Evolutionary conservation across 1,284 basidiomycete genomes (phyloP).

Genomic region (Baeospora myosura): DNA sequence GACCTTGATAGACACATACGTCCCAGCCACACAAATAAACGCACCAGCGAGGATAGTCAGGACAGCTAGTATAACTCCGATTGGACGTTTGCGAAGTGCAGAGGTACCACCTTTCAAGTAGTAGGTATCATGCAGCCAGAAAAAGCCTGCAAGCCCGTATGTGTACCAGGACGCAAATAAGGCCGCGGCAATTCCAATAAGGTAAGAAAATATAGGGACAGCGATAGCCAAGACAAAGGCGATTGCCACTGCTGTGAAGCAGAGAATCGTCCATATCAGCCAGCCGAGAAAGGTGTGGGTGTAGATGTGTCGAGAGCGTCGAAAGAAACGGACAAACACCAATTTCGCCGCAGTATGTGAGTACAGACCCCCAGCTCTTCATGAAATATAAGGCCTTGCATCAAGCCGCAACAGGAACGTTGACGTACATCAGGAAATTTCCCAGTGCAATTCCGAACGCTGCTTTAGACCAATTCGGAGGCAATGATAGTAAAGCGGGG

Average conservation of each 20-base stretch:
- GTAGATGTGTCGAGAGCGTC: slow-evolving; percentile 51
- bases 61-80: slow-evolving; percentile 29
- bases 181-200: slow-evolving; percentile 47
- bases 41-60: slow-evolving; percentile 40
- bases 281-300: slow-evolving; percentile 52
- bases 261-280: slow-evolving; percentile 45
- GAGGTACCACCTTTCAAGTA: slow-evolving; percentile 30
- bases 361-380: slow-evolving; percentile 40
- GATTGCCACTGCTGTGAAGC: slow-evolving; percentile 34
- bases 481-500: slow-evolving; percentile 45
- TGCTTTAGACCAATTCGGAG: slow-evolving; percentile 42
- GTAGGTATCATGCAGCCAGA: slow-evolving; percentile 47
- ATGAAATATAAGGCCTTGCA: neutral
- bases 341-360: slow-evolving; percentile 52
- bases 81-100: slow-evolving; percentile 24
- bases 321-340: slow-evolving; percentile 53
- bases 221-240: slow-evolving; percentile 50
- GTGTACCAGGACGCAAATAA: slow-evolving; percentile 54
- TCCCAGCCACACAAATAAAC: slow-evolving; percentile 48
- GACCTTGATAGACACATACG: slow-evolving; percentile 46
- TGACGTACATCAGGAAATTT: slow-evolving; percentile 43
- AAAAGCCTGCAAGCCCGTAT: slow-evolving; percentile 49
- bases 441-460: slow-evolving; percentile 39
- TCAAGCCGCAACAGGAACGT: neutral
- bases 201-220: slow-evolving; percentile 48